Conservation (phyloP, 2,329 filamentous ascomycete genomes). For the Cucurbitaria berberidis region DNA sequence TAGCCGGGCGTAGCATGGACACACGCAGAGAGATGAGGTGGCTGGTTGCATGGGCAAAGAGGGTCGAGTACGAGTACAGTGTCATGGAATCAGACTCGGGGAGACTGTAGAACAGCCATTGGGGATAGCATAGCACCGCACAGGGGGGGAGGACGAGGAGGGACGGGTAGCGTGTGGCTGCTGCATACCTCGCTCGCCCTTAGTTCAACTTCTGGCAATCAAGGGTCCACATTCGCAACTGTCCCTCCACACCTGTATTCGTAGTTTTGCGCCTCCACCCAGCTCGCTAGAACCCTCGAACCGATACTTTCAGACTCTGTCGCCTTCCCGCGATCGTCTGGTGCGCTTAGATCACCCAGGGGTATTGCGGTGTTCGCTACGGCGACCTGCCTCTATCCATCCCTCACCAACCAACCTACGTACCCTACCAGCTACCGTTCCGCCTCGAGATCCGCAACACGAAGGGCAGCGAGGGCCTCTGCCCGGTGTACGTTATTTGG, state of each 20-base stretch:
- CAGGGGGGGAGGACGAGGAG: too few relatives aligned
- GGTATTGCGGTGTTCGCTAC: not conserved
- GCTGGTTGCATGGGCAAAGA: too few relatives aligned
- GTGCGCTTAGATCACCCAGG: not conserved
- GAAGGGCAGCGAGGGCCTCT: constrained; percentile 28
- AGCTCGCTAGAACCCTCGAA: constrained; percentile 8
- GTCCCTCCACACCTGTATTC: constrained; percentile 15
- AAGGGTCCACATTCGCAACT: constrained; percentile 13
- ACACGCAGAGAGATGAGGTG: too few relatives aligned
- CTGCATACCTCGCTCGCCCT: not conserved
- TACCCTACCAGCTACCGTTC: constrained; percentile 20
- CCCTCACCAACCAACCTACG: constrained; percentile 6
- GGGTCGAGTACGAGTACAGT: too few relatives aligned
- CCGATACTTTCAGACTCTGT: constrained; percentile 9
- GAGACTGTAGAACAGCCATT: not conserved
- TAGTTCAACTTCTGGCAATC: not conserved
- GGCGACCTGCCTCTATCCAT: not conserved
- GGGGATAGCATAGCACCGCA: not conserved
- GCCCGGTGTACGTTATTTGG: constrained; percentile 39
- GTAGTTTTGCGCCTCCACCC: constrained; percentile 5
- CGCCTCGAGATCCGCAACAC: constrained; percentile 17
- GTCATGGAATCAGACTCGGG: too few relatives aligned
- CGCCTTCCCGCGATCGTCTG: not conserved
- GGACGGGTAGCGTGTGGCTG: not conserved
- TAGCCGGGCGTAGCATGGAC: not conserved